phyloP scores from a whole-genome alignment of 352 stramenopile genomes.

The Phytophthora sansomeana region DNA sequence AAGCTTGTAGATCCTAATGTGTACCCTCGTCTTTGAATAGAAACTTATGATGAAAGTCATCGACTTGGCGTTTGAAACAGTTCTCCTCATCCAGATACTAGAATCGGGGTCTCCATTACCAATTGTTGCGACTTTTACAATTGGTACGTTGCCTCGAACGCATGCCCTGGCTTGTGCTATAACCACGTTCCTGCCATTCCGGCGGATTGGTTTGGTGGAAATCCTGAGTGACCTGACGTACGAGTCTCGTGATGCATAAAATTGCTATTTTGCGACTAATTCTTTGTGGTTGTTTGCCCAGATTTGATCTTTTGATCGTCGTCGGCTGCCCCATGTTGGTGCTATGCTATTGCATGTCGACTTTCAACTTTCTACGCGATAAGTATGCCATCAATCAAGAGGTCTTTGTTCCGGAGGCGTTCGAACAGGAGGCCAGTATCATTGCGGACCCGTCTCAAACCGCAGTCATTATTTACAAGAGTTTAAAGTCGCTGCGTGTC shows the following conservation, averaged over 20 bases:
- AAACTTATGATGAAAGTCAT: slow-evolving; percentile 36
- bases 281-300: no score
- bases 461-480: no score
- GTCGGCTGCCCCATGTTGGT: slow-evolving; percentile 48
- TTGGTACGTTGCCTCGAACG: slow-evolving; percentile 30
- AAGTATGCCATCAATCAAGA: slow-evolving; percentile 44
- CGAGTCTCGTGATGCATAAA: no score
- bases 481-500: slow-evolving; percentile 45
- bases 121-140: slow-evolving; percentile 29
- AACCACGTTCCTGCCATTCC: slow-evolving; percentile 24
- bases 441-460: no score
- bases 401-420: slow-evolving; percentile 34
- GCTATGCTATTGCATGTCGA: slow-evolving; percentile 39
- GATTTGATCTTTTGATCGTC: slow-evolving; percentile 44
- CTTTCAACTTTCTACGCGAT: no score
- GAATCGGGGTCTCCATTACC: slow-evolving; percentile 23
- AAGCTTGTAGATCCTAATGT: neutral
- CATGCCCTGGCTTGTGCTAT: slow-evolving; percentile 13
- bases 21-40: slow-evolving; percentile 9
- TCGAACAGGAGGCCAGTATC: no score
- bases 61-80: slow-evolving; percentile 29
- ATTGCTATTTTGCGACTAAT: no score
- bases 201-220: slow-evolving; percentile 18
- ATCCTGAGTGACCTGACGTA: slow-evolving; percentile 20
- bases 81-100: slow-evolving; percentile 32